Evolutionary conservation across 2,329 filamentous ascomycete genomes (phyloP), one percentile per base, ranked within the genome.

Genomic region (Diaporthe australafricana): DNA sequence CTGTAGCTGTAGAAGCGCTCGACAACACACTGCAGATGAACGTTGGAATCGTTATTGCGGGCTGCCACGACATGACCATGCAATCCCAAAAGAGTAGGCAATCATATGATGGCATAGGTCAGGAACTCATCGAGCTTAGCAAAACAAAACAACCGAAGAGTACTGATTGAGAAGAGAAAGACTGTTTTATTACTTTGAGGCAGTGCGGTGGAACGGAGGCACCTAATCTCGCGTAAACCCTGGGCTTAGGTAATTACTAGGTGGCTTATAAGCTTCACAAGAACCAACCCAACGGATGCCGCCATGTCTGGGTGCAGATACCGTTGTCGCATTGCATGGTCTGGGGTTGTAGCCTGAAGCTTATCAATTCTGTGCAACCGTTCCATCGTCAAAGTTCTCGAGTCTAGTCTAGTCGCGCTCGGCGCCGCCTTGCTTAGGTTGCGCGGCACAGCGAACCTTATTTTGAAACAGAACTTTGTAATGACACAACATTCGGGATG

Each of bases 1-100:
- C 71, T 20, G 53, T 12, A 12, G 60, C 71, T 3, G 71, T 73
- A 32, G 71, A 42, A 45, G 53, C 35, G 53, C 57, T 48, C 62
- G 71, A 73, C 60, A 73, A 48, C 35, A 50, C 11, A 50, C 68
- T 73, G 62, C 65, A 38, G 9, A 73, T 52, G 25, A 73, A 55
- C 32, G 71, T 71, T 42, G 71, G 71, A 38, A 68, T 45, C 1
- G 63, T 68, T 20, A 68, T 53, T 22, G 16, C 63, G 22, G 63
- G 63, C 14, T 52, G 48, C 63, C 63, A 68, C 32, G 50, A 25
- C 63, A 68, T 68, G 6, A n/a, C n/a, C n/a, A 5, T 66, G 62
- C 5, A 32, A 12, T 25, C 30, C 8, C 14, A 3, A 16, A 62
- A 11, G 20, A 25, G 3, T 30, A 47, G 1, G 25, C 16, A 32